phyloP scores from a whole-genome alignment of 2,329 filamentous ascomycete species.

The Colletotrichum sublineola region DNA sequence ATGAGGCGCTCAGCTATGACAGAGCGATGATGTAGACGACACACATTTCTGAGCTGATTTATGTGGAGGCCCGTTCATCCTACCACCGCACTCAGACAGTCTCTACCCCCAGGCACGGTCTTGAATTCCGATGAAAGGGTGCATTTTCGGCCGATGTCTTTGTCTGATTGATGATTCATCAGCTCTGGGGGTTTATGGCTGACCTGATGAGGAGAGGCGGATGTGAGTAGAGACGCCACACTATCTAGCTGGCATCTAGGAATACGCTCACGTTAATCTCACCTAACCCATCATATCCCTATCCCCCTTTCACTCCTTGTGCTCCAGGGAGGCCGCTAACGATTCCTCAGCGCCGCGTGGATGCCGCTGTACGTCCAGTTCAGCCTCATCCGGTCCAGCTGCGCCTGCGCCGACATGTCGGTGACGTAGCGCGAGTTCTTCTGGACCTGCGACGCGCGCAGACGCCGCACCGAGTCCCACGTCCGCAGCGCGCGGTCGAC shows the following conservation, averaged over 20 bases:
- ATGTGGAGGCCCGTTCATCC: slow-evolving; percentile 3
- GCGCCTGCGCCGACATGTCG: slow-evolving; percentile 33
- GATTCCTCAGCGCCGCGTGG: slow-evolving; percentile 29
- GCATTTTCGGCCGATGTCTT: background rate
- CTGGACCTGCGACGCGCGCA: slow-evolving; percentile 39
- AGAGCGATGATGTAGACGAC: slow-evolving; percentile 24
- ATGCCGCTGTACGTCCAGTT: slow-evolving; percentile 38
- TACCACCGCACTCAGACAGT: background rate
- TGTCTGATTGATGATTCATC: slow-evolving; percentile 8
- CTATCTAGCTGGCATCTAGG: background rate
- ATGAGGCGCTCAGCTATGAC: slow-evolving; percentile 18
- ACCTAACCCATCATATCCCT: background rate
- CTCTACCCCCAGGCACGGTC: background rate
- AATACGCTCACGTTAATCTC: background rate
- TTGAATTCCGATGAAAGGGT: background rate
- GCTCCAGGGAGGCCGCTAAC: background rate
- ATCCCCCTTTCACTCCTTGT: background rate
- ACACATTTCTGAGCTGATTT: background rate
- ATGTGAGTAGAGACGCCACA: background rate
- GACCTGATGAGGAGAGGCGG: too few relatives aligned
- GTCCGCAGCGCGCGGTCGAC: slow-evolving; percentile 15
- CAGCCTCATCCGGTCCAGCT: slow-evolving; percentile 35
- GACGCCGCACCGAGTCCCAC: slow-evolving; percentile 35
- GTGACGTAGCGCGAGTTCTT: slow-evolving; percentile 30
- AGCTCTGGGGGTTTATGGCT: background rate